Base-by-base conservation (phyloP, 495 filamentous ascomycete species). In the Friedmanniomyces simplex region DNA sequence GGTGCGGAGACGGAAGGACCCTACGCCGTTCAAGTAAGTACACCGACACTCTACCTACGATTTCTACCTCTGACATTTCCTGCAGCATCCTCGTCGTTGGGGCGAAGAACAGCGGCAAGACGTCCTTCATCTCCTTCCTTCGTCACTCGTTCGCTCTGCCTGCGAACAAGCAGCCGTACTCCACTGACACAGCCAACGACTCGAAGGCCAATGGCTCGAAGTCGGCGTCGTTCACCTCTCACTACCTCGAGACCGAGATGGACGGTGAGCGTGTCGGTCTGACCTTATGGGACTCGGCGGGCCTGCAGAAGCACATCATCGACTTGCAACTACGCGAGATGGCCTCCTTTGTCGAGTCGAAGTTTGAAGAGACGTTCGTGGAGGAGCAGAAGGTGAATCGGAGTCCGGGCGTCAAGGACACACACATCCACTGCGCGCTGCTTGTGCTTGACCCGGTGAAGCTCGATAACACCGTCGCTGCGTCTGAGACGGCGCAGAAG, bases 1-100 rank as follows among this genome's bases (percentile, higher is more conserved):
- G 66, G 84, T 97, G 48, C 81, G 93, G 62, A 84, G 93, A 70
- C 86, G 93, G 74, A 96, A 93, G 77, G 93, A 98, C 67, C 93
- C 93, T 22, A 96, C 90, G 6, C 88, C 93, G 7, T 97, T 96
- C 78, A 98, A 98, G 93, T 98, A 76, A 80, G 91, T n/a, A n/a
- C n/a, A n/a, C n/a, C n/a, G n/a, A n/a, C n/a, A n/a, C n/a, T n/a
- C n/a, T n/a, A n/a, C n/a, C n/a, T 76, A 6, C 22, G n/a, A n/a
- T n/a, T n/a, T n/a, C n/a, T n/a, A n/a, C n/a, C n/a, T n/a, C n/a
- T n/a, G n/a, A n/a, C n/a, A n/a, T n/a, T n/a, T n/a, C n/a, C n/a
- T n/a, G n/a, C 52, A 98, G 93, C 69, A 82, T 97, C 57, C 81
- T 98, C 54, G 85, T 98, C 53, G 79, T 97, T 61, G 93, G 93